Percentiles rank a stretch among this genome's conserved stretches.
These are phyloP conservation scores for Aspergillus pseudonomiae DNA, from an alignment of 2,329 filamentous ascomycete species.

Conservation along the genomic window DNA sequence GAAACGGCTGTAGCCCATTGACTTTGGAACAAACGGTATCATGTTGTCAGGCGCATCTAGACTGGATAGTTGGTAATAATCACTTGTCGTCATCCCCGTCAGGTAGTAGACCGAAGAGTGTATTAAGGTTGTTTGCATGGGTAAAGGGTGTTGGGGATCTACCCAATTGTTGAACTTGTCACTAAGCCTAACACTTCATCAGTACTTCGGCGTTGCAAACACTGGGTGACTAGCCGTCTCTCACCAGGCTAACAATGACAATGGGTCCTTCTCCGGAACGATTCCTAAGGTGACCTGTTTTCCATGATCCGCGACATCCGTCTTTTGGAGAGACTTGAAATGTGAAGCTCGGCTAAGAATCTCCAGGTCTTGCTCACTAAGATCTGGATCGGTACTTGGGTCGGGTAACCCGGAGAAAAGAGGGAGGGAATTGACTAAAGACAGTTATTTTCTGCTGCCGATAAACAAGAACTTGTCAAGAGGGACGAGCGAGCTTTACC, in stretches of 20 bases:
- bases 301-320: neutral
- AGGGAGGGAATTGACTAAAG: neutral
- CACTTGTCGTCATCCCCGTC: neutral
- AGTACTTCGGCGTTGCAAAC: neutral
- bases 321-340: neutral
- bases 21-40: neutral
- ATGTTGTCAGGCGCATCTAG: neutral
- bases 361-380: neutral
- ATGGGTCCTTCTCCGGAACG: neutral
- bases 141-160: neutral
- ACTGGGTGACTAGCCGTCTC: neutral
- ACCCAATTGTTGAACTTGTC: neutral
- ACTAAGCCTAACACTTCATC: neutral
- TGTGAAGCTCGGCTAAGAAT: neutral
- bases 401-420: neutral
- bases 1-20: slow-evolving; percentile 1
- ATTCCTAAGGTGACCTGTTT: neutral
- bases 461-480: too few relatives aligned
- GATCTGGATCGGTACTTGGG: neutral
- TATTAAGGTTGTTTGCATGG: neutral
- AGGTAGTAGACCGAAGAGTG: slow-evolving; percentile 1
- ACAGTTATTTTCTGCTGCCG: neutral
- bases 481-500: neutral
- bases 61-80: neutral
- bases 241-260: neutral